Conservation (phyloP, 1,284 basidiomycete species). For the Heliocybe sulcata region DNA sequence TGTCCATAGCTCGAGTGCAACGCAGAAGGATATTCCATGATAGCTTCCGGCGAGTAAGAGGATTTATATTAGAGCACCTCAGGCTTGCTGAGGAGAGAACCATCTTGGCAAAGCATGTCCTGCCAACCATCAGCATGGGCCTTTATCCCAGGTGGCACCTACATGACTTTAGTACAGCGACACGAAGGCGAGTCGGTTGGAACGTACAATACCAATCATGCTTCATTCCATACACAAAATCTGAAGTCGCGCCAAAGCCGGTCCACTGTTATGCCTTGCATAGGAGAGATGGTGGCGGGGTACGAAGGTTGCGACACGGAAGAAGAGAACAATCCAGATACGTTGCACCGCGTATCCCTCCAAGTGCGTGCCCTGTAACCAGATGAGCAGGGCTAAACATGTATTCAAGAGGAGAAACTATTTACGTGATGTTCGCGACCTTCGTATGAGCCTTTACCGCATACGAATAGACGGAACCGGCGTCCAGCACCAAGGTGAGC, state of each 20-base stretch:
- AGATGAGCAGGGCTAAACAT: conserved; percentile 7
- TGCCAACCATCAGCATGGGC: background rate
- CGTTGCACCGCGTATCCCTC: conserved; percentile 53
- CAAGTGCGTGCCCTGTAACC: conserved; percentile 50
- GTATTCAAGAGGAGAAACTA: conserved; percentile 11
- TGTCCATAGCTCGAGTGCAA: background rate
- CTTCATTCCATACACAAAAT: conserved; percentile 48
- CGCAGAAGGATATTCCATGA: background rate
- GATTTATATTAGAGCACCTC: too few species aligned
- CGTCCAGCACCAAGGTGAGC: conserved; percentile 58
- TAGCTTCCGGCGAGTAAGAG: too few species aligned
- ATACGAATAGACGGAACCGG: conserved; percentile 61
- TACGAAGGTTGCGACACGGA: conserved; percentile 22
- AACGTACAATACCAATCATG: background rate
- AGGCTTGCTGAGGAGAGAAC: too few species aligned
- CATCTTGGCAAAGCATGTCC: too few species aligned
- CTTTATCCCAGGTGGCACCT: conserved; percentile 1
- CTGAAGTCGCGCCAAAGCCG: conserved; percentile 61
- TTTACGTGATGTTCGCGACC: conserved; percentile 65
- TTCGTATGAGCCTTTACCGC: conserved; percentile 56
- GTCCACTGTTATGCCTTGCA: conserved; percentile 55
- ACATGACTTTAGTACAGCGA: background rate
- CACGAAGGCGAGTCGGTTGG: background rate
- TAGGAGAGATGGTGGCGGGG: conserved; percentile 23
- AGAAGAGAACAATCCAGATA: conserved; percentile 51